A percentile compares a stretch with the other conserved stretches of the same genome.
phyloP scores from a whole-genome alignment of 768 basidiomycete species.

The Erythrobasidium yunnanense region DNA sequence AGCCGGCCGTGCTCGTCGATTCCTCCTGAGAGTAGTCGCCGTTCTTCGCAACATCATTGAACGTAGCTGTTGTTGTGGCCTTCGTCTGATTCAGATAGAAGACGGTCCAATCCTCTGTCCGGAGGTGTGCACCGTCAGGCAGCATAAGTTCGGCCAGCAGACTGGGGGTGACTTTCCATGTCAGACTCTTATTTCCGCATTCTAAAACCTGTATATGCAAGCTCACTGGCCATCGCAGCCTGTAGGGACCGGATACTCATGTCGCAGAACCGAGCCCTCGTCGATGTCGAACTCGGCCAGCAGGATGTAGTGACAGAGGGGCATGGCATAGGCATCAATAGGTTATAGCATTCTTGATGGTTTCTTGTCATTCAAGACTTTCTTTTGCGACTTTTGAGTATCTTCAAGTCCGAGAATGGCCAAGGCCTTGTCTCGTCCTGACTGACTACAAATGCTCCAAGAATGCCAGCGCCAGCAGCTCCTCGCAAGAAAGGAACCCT shows the following conservation, averaged over 20 bases:
- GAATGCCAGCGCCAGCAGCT: conserved; percentile 15
- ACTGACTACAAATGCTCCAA: too few species aligned
- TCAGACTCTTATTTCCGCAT: too few species aligned
- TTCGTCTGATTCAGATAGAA: conserved; percentile 74
- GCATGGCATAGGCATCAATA: too few species aligned
- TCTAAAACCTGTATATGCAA: too few species aligned
- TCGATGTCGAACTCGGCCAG: conserved; percentile 99
- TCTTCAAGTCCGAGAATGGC: too few species aligned
- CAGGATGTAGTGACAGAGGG: conserved; percentile 54
- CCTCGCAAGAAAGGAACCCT: conserved; percentile 22
- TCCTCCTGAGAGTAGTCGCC: too few species aligned
- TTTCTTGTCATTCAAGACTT: too few species aligned
- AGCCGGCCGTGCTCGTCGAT: too few species aligned
- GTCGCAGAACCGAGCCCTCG: conserved; percentile 80
- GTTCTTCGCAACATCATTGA: too few species aligned
- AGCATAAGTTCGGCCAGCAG: conserved; percentile 94
- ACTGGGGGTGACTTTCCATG: conserved; percentile 46
- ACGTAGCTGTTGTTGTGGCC: conserved; percentile 21
- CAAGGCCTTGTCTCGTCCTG: too few species aligned
- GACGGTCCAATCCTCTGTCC: conserved; percentile 92
- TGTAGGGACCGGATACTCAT: conserved; percentile 89
- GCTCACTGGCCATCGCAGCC: conserved; percentile 87
- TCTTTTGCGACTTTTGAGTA: too few species aligned
- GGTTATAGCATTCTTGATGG: not conserved
- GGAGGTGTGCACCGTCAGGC: conserved; percentile 91